A percentile compares a stretch with the other conserved stretches of the same genome.
These are phyloP conservation scores for Microbotryum saponariae DNA, from an alignment of 1,284 basidiomycete species.

Conservation along the genomic window DNA sequence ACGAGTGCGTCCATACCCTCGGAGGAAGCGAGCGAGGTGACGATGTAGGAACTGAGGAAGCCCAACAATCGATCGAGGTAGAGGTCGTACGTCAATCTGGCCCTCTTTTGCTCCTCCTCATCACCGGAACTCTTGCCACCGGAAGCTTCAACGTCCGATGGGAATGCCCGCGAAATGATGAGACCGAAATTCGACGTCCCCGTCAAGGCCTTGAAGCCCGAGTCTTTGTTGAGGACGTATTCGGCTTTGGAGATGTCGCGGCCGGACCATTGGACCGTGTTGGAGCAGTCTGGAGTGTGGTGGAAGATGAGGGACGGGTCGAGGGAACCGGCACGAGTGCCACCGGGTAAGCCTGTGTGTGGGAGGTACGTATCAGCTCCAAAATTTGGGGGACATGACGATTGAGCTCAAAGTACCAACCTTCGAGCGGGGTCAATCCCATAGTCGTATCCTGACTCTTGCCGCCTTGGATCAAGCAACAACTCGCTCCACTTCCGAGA, in stretches of 20 bases:
- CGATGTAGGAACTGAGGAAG: slow-evolving; percentile 19
- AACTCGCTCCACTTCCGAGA: slow-evolving; percentile 77
- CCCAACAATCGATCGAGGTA: slow-evolving; percentile 62
- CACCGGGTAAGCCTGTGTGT: slow-evolving; percentile 61
- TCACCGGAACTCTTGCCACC: neutral
- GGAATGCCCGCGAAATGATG: slow-evolving; percentile 46
- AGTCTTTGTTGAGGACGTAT: slow-evolving; percentile 60
- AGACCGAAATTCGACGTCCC: slow-evolving; percentile 68
- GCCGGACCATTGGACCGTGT: slow-evolving; percentile 49
- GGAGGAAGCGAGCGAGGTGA: slow-evolving; percentile 13
- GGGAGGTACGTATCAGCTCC: neutral
- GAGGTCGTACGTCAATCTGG: slow-evolving; percentile 50
- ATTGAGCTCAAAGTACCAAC: slow-evolving; percentile 8
- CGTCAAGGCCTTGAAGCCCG: slow-evolving; percentile 49
- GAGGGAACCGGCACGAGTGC: slow-evolving; percentile 68
- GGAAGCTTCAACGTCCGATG: slow-evolving; percentile 8
- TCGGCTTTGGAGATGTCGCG: slow-evolving; percentile 61
- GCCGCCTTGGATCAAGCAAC: slow-evolving; percentile 61
- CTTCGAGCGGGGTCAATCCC: slow-evolving; percentile 68
- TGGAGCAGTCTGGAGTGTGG: slow-evolving; percentile 57
- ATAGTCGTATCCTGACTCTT: slow-evolving; percentile 66
- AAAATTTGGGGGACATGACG: too few relatives aligned
- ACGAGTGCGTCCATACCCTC: slow-evolving; percentile 62
- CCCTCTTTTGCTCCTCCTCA: slow-evolving; percentile 14
- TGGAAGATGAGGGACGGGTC: slow-evolving; percentile 82